phyloP scores from a whole-genome alignment of 2,329 filamentous ascomycete genomes.

The Eutypella sp. region DNA sequence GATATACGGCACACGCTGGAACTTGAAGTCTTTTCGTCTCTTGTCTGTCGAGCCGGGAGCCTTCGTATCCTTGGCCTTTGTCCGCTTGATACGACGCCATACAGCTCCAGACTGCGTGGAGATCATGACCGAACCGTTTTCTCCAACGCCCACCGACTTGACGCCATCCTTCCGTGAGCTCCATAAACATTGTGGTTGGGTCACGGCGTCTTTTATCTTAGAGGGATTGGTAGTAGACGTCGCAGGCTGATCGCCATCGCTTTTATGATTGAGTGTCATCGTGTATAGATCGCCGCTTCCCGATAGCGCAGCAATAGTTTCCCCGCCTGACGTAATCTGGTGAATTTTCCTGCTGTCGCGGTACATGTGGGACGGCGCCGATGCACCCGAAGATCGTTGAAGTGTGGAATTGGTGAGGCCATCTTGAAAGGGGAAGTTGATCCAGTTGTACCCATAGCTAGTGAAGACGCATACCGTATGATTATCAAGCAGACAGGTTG shows the following conservation, averaged over 20 bases:
- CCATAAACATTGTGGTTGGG: constrained; percentile 78
- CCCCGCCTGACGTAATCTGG: constrained; percentile 77
- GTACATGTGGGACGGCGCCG: constrained; percentile 62
- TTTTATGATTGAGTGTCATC: constrained; percentile 65
- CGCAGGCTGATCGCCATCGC: constrained; percentile 53
- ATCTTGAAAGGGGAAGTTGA: constrained; percentile 73
- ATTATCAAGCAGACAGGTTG: constrained; percentile 77
- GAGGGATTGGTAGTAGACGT: constrained; percentile 87
- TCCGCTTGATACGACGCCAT: constrained; percentile 80
- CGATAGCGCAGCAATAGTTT: constrained; percentile 86
- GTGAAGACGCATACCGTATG: constrained; percentile 91
- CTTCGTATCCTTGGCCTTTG: constrained; percentile 68
- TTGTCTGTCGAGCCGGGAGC: constrained; percentile 37
- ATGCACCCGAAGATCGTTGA: constrained; percentile 46
- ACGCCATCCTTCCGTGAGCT: constrained; percentile 82
- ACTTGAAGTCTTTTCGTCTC: constrained; percentile 88
- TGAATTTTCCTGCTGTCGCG: constrained; percentile 62
- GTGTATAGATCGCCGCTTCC: constrained; percentile 84
- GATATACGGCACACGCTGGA: constrained; percentile 81
- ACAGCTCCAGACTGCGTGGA: constrained; percentile 90
- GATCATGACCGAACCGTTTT: constrained; percentile 91
- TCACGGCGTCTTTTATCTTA: constrained; percentile 81
- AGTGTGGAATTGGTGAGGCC: constrained; percentile 67
- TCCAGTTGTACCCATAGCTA: constrained; percentile 90
- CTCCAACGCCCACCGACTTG: constrained; percentile 79